Base-by-base conservation (phyloP, 139 green algal species). In the Micromonas pusilla region DNA sequence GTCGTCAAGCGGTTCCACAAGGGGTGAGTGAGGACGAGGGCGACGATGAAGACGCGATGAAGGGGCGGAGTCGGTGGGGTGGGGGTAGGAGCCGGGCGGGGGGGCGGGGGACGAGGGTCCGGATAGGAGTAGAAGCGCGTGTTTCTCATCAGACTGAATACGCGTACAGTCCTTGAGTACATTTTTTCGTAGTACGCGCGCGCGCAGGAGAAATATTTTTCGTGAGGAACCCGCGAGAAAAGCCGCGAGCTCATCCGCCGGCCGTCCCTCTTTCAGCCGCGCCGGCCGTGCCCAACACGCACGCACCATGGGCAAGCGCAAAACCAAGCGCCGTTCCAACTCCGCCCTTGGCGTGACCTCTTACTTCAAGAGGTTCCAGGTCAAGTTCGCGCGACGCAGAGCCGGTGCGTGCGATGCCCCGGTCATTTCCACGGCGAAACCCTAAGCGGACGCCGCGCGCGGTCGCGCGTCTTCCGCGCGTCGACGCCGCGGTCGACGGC, bases 351-450 rank as follows among this genome's bases (percentile, higher is more conserved):
- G 95, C 86, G 92, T 79, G 54, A 90, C 83, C 52, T 60, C 90
- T 1, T 97, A 97, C 85, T 97, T 92, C 88, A 91, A 84, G 79
- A 86, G 93, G 33, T 97, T 88, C 86, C 93, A 94, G 84, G 93
- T 97, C 74, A 97, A 97, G 87, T 97, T 96, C 90, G 85, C 85
- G 79, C 73, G 88, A 39, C 83, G 89, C 37, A 70, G 90, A 38
- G 72, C 86, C 66, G 92, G 83, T 86, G 26, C 30, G 79, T 80
- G n/a, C 62, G 20, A 6, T 25, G 3, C 9, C 70, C 23, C n/a
- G n/a, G 21, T 30, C 26, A 20, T 53, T 16, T 73, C 21, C 33
- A 5, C 5, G 6, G 20, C 66, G 66, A 20, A 21, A 57, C 5
- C 9, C 19, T 23, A 67, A 67, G 60, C 60, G 25, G 25, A 34